Percentiles rank a stretch among this genome's conserved stretches.
Evolutionary conservation across 2,329 filamentous ascomycete species (phyloP).

Genomic region (Trichoderma sp.): DNA sequence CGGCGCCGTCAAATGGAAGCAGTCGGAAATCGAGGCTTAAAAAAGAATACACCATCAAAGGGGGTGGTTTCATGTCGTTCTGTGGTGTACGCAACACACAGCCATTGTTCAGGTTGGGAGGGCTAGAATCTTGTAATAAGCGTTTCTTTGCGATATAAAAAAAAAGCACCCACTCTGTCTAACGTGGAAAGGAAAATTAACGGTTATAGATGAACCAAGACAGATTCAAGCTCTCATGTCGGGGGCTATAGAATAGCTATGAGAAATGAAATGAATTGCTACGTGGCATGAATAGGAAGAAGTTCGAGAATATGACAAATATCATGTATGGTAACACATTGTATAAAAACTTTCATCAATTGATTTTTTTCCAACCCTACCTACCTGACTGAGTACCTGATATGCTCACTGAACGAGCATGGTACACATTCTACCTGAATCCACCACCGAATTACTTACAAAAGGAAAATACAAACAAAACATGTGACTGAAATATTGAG

Average conservation of each 20-base stretch:
- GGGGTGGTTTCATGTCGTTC: not conserved
- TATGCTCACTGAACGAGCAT: not conserved
- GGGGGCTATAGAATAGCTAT: not conserved
- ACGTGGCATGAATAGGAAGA: not conserved
- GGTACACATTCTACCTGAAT: not conserved
- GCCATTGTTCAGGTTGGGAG: not conserved
- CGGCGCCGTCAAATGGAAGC: conserved; percentile 58
- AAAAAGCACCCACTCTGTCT: not conserved
- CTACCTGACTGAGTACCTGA: not conserved
- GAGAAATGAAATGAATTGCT: conserved; percentile 2
- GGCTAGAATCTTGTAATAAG: not conserved
- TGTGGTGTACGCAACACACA: not conserved
- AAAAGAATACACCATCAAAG: not conserved
- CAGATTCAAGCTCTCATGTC: not conserved
- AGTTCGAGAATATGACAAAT: not conserved
- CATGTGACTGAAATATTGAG: not conserved
- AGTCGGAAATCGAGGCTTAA: conserved; percentile 68
- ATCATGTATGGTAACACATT: not conserved
- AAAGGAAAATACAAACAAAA: not conserved
- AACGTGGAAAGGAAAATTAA: not conserved
- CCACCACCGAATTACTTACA: not conserved
- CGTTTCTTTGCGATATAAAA: conserved; percentile 5
- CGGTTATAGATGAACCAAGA: not conserved
- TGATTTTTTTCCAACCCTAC: not conserved
- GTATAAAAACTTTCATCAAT: not conserved